A percentile compares a stretch with the other conserved stretches of the same genome.
Evolutionary conservation across 139 green algal genomes (phyloP).

Genomic region (Astrephomene gubernaculifera): DNA sequence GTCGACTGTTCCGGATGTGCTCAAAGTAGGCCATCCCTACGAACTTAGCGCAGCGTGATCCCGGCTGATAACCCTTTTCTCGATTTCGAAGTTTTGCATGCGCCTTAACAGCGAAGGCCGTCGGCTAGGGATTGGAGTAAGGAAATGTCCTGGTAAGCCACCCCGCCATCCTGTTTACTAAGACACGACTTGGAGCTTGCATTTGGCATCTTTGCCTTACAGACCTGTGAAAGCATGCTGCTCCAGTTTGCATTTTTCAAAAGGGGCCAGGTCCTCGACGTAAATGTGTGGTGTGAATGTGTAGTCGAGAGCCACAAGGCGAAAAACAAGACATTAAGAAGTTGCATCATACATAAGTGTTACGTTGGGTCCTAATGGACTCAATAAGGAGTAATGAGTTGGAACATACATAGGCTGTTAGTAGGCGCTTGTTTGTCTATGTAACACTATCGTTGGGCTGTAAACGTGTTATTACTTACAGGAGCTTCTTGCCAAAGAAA

Average conservation of each 20-base stretch:
- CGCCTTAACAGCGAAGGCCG: background rate
- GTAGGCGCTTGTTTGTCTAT: too few relatives aligned
- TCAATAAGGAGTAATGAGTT: too few relatives aligned
- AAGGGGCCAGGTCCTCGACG: slow-evolving; percentile 2
- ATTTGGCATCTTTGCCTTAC: too few relatives aligned
- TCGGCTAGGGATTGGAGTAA: slow-evolving; percentile 6
- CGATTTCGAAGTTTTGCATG: background rate
- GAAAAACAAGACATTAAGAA: background rate
- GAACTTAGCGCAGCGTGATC: slow-evolving; percentile 3
- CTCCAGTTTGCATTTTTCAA: slow-evolving; percentile 24
- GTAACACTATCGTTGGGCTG: too few relatives aligned
- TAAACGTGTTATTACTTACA: too few relatives aligned
- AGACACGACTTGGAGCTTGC: too few relatives aligned
- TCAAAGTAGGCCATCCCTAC: slow-evolving; percentile 22
- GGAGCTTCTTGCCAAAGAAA: too few relatives aligned
- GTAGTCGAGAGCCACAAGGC: background rate
- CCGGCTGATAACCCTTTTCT: background rate
- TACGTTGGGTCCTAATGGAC: too few relatives aligned
- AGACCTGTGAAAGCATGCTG: background rate
- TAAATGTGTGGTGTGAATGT: background rate
- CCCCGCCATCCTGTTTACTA: too few relatives aligned
- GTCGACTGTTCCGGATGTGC: slow-evolving; percentile 1
- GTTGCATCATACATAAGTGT: slow-evolving; percentile 31
- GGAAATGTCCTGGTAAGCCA: too few relatives aligned
- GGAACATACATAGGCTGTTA: too few relatives aligned